Conservation (phyloP, 805 yeast species). For the Candida ortonii region DNA sequence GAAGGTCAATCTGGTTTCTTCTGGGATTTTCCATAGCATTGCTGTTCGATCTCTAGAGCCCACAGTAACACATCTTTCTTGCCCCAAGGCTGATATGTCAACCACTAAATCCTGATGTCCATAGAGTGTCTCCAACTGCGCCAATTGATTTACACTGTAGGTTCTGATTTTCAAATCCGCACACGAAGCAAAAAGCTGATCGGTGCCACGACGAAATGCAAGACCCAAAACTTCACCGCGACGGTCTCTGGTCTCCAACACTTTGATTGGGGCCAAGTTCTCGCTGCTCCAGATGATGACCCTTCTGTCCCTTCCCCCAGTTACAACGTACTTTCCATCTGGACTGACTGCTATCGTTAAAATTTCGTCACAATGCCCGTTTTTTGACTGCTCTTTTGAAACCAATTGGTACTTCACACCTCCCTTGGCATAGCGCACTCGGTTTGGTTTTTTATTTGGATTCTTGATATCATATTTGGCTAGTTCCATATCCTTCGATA, state of each 20-base stretch:
- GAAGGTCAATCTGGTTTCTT: constrained; percentile 89
- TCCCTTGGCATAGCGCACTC: constrained; percentile 63
- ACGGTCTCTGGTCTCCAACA: constrained; percentile 69
- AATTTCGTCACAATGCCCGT: constrained; percentile 78
- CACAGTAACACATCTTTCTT: constrained; percentile 93
- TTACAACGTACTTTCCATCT: constrained; percentile 83
- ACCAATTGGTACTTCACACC: constrained; percentile 47
- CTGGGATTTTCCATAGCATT: constrained; percentile 94
- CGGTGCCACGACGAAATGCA: constrained; percentile 74
- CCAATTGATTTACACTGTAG: constrained; percentile 77
- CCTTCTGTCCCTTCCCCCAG: constrained; percentile 85
- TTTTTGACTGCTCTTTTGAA: constrained; percentile 48
- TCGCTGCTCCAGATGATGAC: constrained; percentile 85
- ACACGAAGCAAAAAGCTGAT: constrained; percentile 87
- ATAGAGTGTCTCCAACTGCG: constrained; percentile 85
- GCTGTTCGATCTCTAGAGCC: constrained; percentile 95
- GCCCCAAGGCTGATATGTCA: constrained; percentile 75
- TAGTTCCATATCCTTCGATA: constrained; percentile 76
- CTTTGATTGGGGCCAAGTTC: constrained; percentile 69
- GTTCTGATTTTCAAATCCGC: constrained; percentile 90
- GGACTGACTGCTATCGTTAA: constrained; percentile 78
- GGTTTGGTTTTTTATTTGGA: constrained; percentile 55
- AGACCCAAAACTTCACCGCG: constrained; percentile 71
- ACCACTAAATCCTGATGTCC: constrained; percentile 93
- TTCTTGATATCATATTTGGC: constrained; percentile 74